Evolutionary conservation across 2,329 filamentous ascomycete species (phyloP).

Genomic region (Xylariomycetidae sp.): DNA sequence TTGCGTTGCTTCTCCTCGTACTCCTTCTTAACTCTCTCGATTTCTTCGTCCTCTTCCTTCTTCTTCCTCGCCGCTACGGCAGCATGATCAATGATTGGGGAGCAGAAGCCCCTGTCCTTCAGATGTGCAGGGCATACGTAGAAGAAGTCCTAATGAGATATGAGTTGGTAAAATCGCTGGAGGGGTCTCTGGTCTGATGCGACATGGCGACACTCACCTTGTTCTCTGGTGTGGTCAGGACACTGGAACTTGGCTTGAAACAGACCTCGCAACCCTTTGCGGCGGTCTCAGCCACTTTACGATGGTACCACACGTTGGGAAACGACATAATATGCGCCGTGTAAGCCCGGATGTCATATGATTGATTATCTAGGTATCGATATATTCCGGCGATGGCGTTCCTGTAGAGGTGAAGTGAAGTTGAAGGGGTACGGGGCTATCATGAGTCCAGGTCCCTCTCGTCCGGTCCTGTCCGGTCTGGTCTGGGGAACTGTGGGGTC

Average conservation of each 20-base stretch:
- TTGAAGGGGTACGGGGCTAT: too few relatives aligned
- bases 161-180: constrained; percentile 5
- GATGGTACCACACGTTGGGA: constrained; percentile 76
- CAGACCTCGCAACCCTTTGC: constrained; percentile 86
- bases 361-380: neutral
- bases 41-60: constrained; percentile 58
- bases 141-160: constrained; percentile 64
- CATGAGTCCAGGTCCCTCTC: too few relatives aligned
- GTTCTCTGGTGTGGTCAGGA: constrained; percentile 82
- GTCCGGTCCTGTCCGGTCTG: too few relatives aligned
- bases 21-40: constrained; percentile 64
- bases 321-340: too few relatives aligned
- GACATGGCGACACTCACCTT: constrained; percentile 53
- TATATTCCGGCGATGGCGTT: too few relatives aligned
- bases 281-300: constrained; percentile 78
- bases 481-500: too few relatives aligned
- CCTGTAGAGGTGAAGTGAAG: too few relatives aligned
- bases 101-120: constrained; percentile 75
- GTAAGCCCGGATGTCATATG: too few relatives aligned
- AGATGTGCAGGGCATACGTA: constrained; percentile 82
- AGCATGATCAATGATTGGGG: constrained; percentile 65
- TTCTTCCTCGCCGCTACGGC: constrained; percentile 59
- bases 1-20: constrained; percentile 67
- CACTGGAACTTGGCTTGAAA: constrained; percentile 80
- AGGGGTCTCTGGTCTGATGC: neutral